Evolutionary conservation across 1,284 basidiomycete genomes (phyloP), one percentile per base, ranked within the genome.

Genomic region (Apiotrichum gamsii): DNA sequence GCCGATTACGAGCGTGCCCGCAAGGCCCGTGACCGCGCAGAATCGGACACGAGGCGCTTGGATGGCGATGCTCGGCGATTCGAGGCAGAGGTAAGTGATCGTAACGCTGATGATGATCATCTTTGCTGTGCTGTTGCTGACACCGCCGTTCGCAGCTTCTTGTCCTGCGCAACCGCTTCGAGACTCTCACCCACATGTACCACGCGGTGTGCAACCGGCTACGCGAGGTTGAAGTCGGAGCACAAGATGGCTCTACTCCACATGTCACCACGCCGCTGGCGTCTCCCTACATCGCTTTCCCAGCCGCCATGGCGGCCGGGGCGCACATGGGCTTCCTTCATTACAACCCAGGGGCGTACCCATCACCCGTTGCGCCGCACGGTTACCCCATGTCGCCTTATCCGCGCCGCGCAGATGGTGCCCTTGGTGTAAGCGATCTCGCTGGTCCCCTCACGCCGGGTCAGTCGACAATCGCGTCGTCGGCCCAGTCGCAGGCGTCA

Each of bases 381-480:
- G 43, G 39, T 2, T 53, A 42, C 24, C 36, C 44, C 28, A 40
- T 19, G 15, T 36, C 45, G 3, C 45, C 48, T 8, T 45, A 41
- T 10, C 35, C n/a, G n/a, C n/a, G 52, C 3, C 44, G 52, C 3
- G 14, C 37, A 15, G 41, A 43, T 10, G 45, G 43, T 2, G 24
- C 28, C 36, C 36, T 33, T 18, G 39, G 39, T 16, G 36, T 38
- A 15, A 40, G 39, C 20, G 41, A 51, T 18, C 53, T 65, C 3
- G 65, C 66, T n/a, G 66, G 66, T 11, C 63, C 64, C 5, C 45
- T 67, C 11, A 68, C 63, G 5, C 64, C 64, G 4, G 64, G 61
- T 3, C 14, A 36, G 37, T 19, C 30, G 29, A 39, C 30, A 38
- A 10, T 36, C 25, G 8, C 38, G 5, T 29, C 45, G 10, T 6